Evolutionary conservation across 257 asterid species (phyloP), one percentile per base, ranked within the genome.

Genomic region (Coffea canephora): DNA sequence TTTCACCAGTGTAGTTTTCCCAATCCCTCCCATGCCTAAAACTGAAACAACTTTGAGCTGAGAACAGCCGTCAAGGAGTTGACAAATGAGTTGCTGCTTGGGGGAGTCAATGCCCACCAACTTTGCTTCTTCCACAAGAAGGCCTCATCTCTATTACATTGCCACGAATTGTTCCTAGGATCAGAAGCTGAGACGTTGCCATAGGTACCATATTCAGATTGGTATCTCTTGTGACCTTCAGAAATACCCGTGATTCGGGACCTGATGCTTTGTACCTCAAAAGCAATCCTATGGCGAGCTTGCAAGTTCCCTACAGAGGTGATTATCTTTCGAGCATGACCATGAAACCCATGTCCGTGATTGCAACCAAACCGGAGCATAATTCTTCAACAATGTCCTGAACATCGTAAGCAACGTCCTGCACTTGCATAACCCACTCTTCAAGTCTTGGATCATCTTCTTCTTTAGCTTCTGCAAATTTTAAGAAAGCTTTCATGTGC

Each of bases 1-100:
- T 34, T 73, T 73, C 27, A 57, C 66, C 46, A 73, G 64, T 11
- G 76, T 73, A 25, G 76, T 62, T 57, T 57, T 57, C 1, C 65
- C 65, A 18, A 62, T 49, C 19, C 77, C 77, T 31, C 77, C 77
- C 77, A 52, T 73, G 66, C 77, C 77, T 12, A 52, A 12, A 52
- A 73, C 77, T 14, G 77, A 55, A 73, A 31, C 64, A 31, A 52
- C 67, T 73, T 73, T 73, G 27, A 73, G 67, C 34, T 73, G 4
- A 31, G 77, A 73, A 73, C 34, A 18, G 0, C 49, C 67, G 10
- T 52, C 50, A 1, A 73, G 1, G 31, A 73, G 67, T 39, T 73
- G 67, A 73, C 49, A 73, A 73, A 73, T 31, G 15, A 73, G 66
- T 23, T 52, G 67, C 67, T 73, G 48, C 49, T 52, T 52, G 4